Conservation (phyloP, 176 grass and related monocot genomes). For the Oryza glaberrima region DNA sequence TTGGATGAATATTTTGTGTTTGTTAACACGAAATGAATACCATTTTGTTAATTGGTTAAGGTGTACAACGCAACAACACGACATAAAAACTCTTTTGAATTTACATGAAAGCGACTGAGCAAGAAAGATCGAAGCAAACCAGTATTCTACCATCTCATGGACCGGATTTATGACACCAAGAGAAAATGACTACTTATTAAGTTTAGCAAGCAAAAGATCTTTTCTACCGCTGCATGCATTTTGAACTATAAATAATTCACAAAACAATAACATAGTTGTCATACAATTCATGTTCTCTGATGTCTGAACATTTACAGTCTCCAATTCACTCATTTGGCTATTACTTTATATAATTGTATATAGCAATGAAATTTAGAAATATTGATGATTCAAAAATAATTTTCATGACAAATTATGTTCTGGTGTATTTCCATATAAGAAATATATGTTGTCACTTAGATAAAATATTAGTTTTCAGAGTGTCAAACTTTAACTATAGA, state of each 20-base stretch:
- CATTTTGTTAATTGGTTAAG: neutral
- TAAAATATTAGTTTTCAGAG: neutral
- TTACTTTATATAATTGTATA: neutral
- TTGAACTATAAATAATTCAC: neutral
- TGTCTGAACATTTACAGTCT: too few species aligned
- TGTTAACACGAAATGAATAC: neutral
- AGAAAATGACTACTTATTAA: neutral
- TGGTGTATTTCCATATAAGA: neutral
- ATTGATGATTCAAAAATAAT: neutral
- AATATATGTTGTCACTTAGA: neutral
- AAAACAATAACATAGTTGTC: neutral
- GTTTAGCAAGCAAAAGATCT: slow-evolving; percentile 1
- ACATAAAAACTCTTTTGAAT: neutral
- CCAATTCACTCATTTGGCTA: neutral
- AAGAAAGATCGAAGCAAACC: neutral
- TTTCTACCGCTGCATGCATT: neutral
- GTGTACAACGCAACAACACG: neutral
- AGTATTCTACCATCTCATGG: neutral
- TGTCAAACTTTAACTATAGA: neutral
- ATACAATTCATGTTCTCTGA: neutral
- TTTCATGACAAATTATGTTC: neutral
- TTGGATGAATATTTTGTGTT: neutral
- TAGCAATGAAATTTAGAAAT: neutral
- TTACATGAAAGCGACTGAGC: neutral
- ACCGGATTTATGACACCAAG: neutral